phyloP scores from a whole-genome alignment of 2,329 filamentous ascomycete species.

The Diaporthe amygdali region DNA sequence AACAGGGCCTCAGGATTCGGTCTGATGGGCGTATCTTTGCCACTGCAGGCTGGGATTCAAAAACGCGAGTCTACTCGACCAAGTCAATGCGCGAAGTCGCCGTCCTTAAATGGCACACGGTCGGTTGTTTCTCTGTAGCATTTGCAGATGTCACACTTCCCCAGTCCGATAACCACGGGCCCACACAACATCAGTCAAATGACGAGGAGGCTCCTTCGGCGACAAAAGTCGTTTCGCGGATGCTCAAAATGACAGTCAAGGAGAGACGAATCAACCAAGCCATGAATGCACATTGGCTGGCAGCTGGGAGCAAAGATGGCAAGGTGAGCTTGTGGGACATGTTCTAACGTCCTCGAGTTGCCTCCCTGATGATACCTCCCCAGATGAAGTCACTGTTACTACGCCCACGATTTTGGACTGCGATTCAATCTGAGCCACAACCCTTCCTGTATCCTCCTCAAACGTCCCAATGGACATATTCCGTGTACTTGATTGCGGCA shows the following conservation, averaged over 20 bases:
- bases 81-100: conserved; percentile 87
- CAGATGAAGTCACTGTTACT: not conserved
- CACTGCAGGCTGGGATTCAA: conserved; percentile 91
- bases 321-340: conserved; percentile 97
- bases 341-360: conserved; percentile 57
- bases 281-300: conserved; percentile 83
- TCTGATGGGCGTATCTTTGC: conserved; percentile 84
- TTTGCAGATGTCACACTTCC: conserved; percentile 61
- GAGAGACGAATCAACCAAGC: conserved; percentile 68
- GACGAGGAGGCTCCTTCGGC: conserved; percentile 25
- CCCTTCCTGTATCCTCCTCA: not conserved
- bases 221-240: conserved; percentile 31
- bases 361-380: not conserved
- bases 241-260: conserved; percentile 57
- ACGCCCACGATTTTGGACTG: not conserved
- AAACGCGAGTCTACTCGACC: conserved; percentile 79
- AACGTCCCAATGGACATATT: not conserved
- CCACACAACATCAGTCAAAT: not conserved
- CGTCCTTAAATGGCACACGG: conserved; percentile 92
- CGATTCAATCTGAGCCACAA: not conserved
- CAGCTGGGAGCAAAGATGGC: conserved; percentile 90
- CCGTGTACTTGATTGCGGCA: not conserved
- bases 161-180: not conserved
- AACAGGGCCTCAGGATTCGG: conserved; percentile 80
- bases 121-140: conserved; percentile 81